Evolutionary conservation across 2,329 filamentous ascomycete species (phyloP).

Genomic region (Penicillium sp.): DNA sequence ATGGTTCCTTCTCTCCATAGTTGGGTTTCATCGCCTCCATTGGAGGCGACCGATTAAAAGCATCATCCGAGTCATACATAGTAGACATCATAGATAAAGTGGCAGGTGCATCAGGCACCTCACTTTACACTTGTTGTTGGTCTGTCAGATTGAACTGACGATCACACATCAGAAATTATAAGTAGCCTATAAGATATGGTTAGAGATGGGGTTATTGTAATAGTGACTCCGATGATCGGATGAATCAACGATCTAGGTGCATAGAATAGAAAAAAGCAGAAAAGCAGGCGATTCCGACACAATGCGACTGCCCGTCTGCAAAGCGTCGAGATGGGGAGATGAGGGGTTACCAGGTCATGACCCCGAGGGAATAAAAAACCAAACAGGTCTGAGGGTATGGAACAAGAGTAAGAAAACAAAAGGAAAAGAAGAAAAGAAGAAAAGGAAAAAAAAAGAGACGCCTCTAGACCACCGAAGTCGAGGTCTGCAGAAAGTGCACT

Average conservation of each 20-base stretch:
- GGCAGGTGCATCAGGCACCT: conserved; percentile 9
- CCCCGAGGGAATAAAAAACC: background rate
- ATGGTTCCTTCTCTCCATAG: conserved; percentile 30
- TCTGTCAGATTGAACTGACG: background rate
- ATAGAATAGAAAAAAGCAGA: background rate
- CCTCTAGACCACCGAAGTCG: background rate
- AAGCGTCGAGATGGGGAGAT: conserved; percentile 2
- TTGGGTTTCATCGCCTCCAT: conserved; percentile 32
- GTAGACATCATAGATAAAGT: conserved; percentile 35
- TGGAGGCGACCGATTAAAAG: conserved; percentile 37
- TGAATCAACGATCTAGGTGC: background rate
- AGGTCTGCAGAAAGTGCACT: conserved; percentile 8
- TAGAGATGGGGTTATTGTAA: background rate
- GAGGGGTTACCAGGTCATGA: conserved; percentile 4
- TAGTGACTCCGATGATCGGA: background rate
- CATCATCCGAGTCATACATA: conserved; percentile 44
- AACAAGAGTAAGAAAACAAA: background rate
- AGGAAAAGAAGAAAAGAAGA: background rate
- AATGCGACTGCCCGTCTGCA: conserved; percentile 2
- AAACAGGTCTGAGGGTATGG: background rate
- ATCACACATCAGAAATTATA: conserved; percentile 6
- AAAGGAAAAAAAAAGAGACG: background rate
- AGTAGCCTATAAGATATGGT: background rate
- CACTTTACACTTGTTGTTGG: background rate
- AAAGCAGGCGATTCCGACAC: background rate